Evolutionary conservation across 2,329 filamentous ascomycete genomes (phyloP).

Genomic region (Teratosphaeria destructans): DNA sequence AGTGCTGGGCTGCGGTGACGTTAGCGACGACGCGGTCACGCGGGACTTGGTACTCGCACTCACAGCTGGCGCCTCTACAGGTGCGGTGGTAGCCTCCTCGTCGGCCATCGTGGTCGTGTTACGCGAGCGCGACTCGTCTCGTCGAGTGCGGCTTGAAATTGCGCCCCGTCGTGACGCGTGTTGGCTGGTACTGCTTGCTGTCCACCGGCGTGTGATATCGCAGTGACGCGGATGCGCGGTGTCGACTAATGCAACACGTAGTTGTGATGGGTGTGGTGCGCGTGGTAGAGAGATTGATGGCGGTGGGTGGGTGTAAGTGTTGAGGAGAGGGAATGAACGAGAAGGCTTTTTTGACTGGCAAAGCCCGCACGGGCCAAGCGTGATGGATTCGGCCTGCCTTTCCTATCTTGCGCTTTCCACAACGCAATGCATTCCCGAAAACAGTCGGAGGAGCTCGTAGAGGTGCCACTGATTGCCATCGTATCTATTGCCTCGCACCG

Average conservation of each 20-base stretch:
- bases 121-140: constrained; percentile 2
- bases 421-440: constrained; percentile 1
- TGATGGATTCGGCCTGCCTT: not conserved
- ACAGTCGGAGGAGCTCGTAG: constrained; percentile 16
- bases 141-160: constrained; percentile 10
- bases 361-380: not conserved
- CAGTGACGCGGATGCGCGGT: not conserved
- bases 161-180: constrained; percentile 2
- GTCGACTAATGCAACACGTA: not conserved
- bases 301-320: constrained; percentile 9
- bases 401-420: not conserved
- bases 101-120: constrained; percentile 21
- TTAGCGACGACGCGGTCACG: constrained; percentile 13
- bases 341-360: not conserved
- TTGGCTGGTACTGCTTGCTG: not conserved
- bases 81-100: constrained; percentile 15
- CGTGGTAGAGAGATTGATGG: constrained; percentile 14
- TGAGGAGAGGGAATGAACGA: constrained; percentile 8
- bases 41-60: constrained; percentile 6
- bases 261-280: not conserved
- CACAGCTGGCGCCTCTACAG: constrained; percentile 20
- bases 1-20: constrained; percentile 12
- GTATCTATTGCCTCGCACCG: constrained; percentile 10
- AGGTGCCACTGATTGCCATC: constrained; percentile 15
- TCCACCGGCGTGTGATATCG: not conserved